Conservation (phyloP, 495 filamentous ascomycete genomes). For the Coniosporium apollinis region DNA sequence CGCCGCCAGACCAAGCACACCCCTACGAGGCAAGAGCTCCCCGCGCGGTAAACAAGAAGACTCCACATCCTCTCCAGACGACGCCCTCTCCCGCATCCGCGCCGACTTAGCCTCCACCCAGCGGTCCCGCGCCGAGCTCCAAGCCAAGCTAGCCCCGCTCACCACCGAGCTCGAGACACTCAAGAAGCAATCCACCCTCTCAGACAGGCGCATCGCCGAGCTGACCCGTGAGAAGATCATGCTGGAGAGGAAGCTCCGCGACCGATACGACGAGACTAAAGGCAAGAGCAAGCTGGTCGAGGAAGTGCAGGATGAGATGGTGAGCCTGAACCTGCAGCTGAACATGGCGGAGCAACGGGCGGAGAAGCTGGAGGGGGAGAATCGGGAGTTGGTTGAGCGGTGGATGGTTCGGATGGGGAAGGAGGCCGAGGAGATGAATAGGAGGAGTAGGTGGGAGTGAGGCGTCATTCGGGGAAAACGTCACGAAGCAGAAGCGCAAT, state of each 20-base stretch:
- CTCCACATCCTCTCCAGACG: slow-evolving; percentile 2
- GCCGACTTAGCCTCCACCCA: slow-evolving; percentile 23
- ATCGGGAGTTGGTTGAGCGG: slow-evolving; percentile 70
- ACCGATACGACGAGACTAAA: slow-evolving; percentile 69
- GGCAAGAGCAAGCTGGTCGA: slow-evolving; percentile 69
- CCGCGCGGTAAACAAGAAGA: slow-evolving; percentile 5
- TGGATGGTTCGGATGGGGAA: slow-evolving; percentile 78
- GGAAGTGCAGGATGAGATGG: slow-evolving; percentile 82
- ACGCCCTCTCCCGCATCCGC: slow-evolving; percentile 15
- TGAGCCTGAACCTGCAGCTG: slow-evolving; percentile 69
- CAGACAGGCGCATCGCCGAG: slow-evolving; percentile 37
- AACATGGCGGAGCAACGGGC: slow-evolving; percentile 64
- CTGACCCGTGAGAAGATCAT: slow-evolving; percentile 45
- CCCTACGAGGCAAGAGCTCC: slow-evolving; percentile 2
- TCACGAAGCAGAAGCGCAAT: too few species aligned
- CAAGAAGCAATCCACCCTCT: slow-evolving; percentile 16
- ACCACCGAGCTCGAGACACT: slow-evolving; percentile 18
- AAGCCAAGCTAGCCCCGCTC: slow-evolving; percentile 14
- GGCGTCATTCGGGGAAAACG: too few species aligned
- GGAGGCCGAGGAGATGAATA: slow-evolving; percentile 82
- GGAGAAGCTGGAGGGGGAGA: slow-evolving; percentile 57
- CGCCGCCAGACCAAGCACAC: slow-evolving; percentile 5
- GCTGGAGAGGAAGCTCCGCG: slow-evolving; percentile 46
- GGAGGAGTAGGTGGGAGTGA: slow-evolving; percentile 26
- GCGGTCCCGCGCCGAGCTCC: slow-evolving; percentile 17